Percentiles rank a stretch among this genome's conserved stretches.
phyloP scores from a whole-genome alignment of 2,329 filamentous ascomycete species.

The Eutypella sp. region DNA sequence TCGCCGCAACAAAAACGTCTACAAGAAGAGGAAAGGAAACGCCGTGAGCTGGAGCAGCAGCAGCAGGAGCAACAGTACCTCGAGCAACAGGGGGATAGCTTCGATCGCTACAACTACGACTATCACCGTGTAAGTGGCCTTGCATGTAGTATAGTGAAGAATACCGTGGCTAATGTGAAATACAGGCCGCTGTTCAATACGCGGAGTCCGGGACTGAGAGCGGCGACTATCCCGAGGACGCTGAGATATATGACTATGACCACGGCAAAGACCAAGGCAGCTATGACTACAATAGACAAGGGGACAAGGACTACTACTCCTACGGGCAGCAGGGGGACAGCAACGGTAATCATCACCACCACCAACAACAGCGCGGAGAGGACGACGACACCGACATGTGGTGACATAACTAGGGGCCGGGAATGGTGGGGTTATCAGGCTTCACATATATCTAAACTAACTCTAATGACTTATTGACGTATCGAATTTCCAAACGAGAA shows the following conservation, averaged over 20 bases:
- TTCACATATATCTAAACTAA: too few relatives aligned
- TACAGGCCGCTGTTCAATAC: constrained; percentile 41
- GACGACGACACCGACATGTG: constrained; percentile 12
- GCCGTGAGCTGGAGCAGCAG: constrained; percentile 44
- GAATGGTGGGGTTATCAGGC: background rate
- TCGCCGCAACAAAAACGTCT: constrained; percentile 67
- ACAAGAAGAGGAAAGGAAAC: constrained; percentile 43
- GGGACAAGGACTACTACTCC: constrained; percentile 29
- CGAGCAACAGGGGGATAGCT: constrained; percentile 39
- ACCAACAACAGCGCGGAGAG: constrained; percentile 20
- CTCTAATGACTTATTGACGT: background rate
- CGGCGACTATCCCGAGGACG: constrained; percentile 46
- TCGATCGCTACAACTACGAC: constrained; percentile 49
- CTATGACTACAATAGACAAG: constrained; percentile 26
- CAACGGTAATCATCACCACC: background rate
- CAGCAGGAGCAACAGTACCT: constrained; percentile 30
- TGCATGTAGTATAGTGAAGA: background rate
- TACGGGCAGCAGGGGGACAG: constrained; percentile 32
- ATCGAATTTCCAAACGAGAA: constrained; percentile 14
- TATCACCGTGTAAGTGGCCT: constrained; percentile 44
- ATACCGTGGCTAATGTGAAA: constrained; percentile 4
- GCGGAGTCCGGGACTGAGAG: constrained; percentile 39
- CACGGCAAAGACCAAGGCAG: constrained; percentile 39
- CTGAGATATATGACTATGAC: constrained; percentile 50
- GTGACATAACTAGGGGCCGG: background rate